Evolutionary conservation across 2,329 filamentous ascomycete species (phyloP).

Genomic region (Penicillium paneum): DNA sequence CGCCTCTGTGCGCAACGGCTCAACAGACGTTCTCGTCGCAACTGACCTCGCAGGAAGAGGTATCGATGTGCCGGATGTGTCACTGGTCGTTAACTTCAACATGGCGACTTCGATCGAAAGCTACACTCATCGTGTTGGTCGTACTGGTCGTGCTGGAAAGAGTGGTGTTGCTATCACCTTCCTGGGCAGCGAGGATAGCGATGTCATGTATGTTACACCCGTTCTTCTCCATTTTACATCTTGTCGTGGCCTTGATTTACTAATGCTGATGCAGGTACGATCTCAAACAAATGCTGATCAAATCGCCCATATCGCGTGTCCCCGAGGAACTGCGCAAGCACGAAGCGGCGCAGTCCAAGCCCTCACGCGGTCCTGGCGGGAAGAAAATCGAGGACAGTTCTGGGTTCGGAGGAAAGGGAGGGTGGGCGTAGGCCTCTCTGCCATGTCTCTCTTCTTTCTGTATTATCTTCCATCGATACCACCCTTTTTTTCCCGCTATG

Average conservation of each 20-base stretch:
- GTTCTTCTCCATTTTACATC: constrained; percentile 1
- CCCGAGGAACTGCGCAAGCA: constrained; percentile 88
- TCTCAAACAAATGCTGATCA: constrained; percentile 89
- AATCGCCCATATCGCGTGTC: constrained; percentile 82
- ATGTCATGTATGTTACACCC: constrained; percentile 63
- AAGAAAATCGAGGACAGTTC: constrained; percentile 49
- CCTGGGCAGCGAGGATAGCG: constrained; percentile 81
- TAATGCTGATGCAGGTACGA: constrained; percentile 58
- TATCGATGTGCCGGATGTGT: constrained; percentile 95
- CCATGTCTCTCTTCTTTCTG: background rate
- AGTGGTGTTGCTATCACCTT: constrained; percentile 95
- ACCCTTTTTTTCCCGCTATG: background rate
- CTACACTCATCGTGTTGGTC: constrained; percentile 94
- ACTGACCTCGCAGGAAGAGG: constrained; percentile 94
- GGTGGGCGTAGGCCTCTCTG: constrained; percentile 24
- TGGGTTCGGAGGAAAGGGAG: constrained; percentile 37
- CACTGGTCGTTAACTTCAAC: constrained; percentile 96
- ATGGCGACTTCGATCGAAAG: constrained; percentile 91
- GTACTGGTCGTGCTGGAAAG: constrained; percentile 96
- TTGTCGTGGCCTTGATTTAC: constrained; percentile 4
- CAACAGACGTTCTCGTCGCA: constrained; percentile 84
- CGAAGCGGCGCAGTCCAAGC: constrained; percentile 85
- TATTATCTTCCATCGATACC: constrained; percentile 11
- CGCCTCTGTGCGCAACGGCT: constrained; percentile 73
- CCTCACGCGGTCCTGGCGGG: constrained; percentile 44